Evolutionary conservation across 2,329 filamentous ascomycete genomes (phyloP), one percentile per base, ranked within the genome.

Genomic region (Neonectria ditissima): DNA sequence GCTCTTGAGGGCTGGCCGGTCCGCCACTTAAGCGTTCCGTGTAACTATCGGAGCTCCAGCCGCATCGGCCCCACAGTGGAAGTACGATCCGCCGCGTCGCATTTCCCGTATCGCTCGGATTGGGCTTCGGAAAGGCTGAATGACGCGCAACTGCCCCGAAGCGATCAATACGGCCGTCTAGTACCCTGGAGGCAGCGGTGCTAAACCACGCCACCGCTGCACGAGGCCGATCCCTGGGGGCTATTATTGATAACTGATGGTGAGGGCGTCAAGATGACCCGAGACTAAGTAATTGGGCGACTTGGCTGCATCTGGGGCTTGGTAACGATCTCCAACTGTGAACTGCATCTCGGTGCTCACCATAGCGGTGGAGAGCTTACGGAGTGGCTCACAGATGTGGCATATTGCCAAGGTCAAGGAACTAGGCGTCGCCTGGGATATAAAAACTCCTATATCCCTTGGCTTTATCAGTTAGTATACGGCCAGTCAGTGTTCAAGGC

Each of bases 81-180:
- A n/a, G 34, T 16, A 37, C 34, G 6, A 37, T 16, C 14, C 34
- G 34, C n/a, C 30, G 16, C 44, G 30, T 51, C 13, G 44, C 44
- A 57, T 57, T 50, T 32, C 13, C 22, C 55, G 55, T 57, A 57
- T 57, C 34, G 9, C 24, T 50, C 44, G 55, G 30, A 32, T 50
- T 32, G 32, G 24, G 16, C 24, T 13, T 18, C 4, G 20, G 16
- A 14, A 16, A n/a, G 9, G n/a, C 18, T 44, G 11, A 11, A 11
- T 22, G 11, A 18, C 34, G 26, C 39, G 30, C 39, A 32, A 41
- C 11, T 11, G 24, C 18, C 4, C 11, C 4, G 16, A 55, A 16
- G 28, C 41, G 53, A 45, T 24, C 24, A 14, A 55, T 55, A 55
- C 53, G 53, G 26, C 20, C 7, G 14, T 54, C 22, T 14, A 24